phyloP scores from a whole-genome alignment of 2,329 filamentous ascomycete genomes.

The Pestalotiopsis sp. region DNA sequence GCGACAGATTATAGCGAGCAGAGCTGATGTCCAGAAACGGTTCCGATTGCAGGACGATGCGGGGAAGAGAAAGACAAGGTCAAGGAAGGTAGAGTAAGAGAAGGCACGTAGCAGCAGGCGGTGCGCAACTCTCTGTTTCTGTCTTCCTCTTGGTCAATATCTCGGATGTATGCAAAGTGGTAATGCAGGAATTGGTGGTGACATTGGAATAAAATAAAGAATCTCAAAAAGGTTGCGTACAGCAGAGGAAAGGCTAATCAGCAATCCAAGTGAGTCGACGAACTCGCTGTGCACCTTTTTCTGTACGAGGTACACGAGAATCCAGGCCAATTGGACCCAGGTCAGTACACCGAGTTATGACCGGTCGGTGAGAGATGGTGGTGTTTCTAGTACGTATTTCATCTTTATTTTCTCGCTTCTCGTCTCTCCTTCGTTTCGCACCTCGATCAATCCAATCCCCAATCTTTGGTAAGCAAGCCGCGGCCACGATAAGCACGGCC shows the following conservation, averaged over 20 bases:
- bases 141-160: too few relatives aligned
- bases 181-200: too few relatives aligned
- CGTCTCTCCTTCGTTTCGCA: background rate
- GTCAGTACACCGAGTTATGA: background rate
- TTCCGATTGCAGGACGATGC: background rate
- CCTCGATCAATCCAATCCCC: background rate
- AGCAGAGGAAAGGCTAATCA: too few relatives aligned
- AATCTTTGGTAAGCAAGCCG: background rate
- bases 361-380: background rate
- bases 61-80: background rate
- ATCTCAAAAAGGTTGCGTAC: too few relatives aligned
- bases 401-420: background rate
- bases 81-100: background rate
- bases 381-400: background rate
- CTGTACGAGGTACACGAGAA: background rate
- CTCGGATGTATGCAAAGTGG: too few relatives aligned
- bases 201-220: too few relatives aligned
- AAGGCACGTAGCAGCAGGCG: background rate
- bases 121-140: too few relatives aligned
- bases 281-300: background rate
- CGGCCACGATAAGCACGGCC: background rate
- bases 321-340: background rate
- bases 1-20: background rate
- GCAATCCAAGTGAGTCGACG: background rate
- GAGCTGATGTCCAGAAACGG: background rate